Base-by-base conservation (phyloP, 2,329 filamentous ascomycete genomes). In the Myriosclerotinia curreyana region DNA sequence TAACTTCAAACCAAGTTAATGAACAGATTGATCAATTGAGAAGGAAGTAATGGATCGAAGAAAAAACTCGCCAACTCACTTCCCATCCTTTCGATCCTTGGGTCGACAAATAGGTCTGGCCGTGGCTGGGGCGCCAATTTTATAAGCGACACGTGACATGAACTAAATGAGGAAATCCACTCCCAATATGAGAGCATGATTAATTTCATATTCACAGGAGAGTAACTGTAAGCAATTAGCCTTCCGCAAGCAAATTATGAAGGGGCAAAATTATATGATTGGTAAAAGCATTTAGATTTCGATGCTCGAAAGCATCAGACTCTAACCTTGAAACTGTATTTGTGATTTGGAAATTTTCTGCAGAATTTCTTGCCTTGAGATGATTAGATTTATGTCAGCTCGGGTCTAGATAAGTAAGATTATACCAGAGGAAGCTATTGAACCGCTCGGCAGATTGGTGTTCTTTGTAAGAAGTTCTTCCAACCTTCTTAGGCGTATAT, bases 401-500 rank as follows among this genome's bases (percentile, higher is more conserved):
- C n/a, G n/a, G n/a, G n/a, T n/a, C n/a, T n/a, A n/a, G n/a, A n/a
- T 25, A 15, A 31, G 25, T 8, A 12, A 36, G 8, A 1, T 9
- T 42, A 11, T 65, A 65, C 40, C n/a, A 28, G 42, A 17, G 22
- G 22, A 12, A n/a, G 34, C 34, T 22, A 15, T 28, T n/a, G 34
- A 38, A 48, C 46, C 22, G 25, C 20, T 25, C 5, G 22, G 34
- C 20, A 17, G 12, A 22, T 22, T 63, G 22, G 15, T 9, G 7
- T 50, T 58, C 6, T 31, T 44, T 5, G 60, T 59, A 48, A 69
- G 60, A 25, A 70, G 31, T 17, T 67, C 65, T 49, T 71, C 69
- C 4, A 71, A 25, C 17, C 56, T 69, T 48, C 56, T 61, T 8
- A 69, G 31, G 20, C 69, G 60, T 11, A 56, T 20, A n/a, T 68